Evolutionary conservation across 2,329 filamentous ascomycete species (phyloP).

Genomic region (Beauveria medogensis): DNA sequence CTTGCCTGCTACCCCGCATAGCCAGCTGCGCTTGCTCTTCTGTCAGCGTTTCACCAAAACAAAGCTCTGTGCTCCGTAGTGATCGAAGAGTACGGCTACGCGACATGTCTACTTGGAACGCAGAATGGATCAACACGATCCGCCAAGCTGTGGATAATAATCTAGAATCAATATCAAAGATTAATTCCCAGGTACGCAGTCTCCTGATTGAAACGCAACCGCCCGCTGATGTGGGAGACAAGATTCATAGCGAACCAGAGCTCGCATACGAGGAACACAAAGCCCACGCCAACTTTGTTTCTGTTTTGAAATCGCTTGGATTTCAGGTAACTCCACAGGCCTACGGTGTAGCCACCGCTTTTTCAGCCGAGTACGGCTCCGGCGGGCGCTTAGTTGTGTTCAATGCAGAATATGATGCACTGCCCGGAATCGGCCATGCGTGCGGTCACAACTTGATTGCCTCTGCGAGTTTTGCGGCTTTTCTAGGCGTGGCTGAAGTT

Average conservation of each 20-base stretch:
- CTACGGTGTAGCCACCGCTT: conserved; percentile 26
- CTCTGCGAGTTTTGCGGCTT: conserved; percentile 24
- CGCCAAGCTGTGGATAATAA: not conserved
- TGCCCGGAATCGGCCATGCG: conserved; percentile 28
- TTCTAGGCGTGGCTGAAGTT: conserved; percentile 22
- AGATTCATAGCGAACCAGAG: conserved; percentile 22
- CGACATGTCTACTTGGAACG: not conserved
- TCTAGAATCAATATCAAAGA: not conserved
- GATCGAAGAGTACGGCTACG: not conserved
- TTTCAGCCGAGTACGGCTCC: conserved; percentile 21
- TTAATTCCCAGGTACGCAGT: conserved; percentile 1
- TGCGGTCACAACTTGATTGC: conserved; percentile 25
- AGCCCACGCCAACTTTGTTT: conserved; percentile 20
- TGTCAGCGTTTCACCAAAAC: not conserved
- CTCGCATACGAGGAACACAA: conserved; percentile 21
- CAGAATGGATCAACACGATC: not conserved
- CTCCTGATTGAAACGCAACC: too few relatives aligned
- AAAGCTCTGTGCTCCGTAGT: not conserved
- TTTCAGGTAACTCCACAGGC: conserved; percentile 22
- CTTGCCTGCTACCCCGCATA: not conserved
- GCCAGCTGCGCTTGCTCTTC: not conserved
- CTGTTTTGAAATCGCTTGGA: conserved; percentile 16
- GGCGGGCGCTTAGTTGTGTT: conserved; percentile 26
- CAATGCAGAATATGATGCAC: conserved; percentile 26
- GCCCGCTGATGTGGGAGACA: not conserved